Percentiles rank a stretch among this genome's conserved stretches.
phyloP scores from a whole-genome alignment of 2,329 filamentous ascomycete genomes.

The Chaetomium olivaceum region DNA sequence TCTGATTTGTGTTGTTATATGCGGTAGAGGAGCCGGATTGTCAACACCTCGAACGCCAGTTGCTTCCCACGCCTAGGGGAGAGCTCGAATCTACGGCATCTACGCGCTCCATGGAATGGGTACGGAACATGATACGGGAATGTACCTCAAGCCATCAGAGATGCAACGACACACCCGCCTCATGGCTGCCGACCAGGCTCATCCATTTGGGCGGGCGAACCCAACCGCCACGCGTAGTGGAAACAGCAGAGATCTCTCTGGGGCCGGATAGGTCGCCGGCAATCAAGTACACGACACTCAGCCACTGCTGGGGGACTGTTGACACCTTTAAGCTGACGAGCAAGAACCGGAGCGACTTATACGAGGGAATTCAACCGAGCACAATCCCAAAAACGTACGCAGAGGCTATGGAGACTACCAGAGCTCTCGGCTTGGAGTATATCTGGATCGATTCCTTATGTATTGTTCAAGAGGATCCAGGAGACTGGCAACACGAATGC shows the following conservation, averaged over 20 bases:
- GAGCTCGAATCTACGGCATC: not conserved
- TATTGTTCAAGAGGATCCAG: not conserved
- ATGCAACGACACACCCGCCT: not conserved
- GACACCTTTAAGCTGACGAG: not conserved
- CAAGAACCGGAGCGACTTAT: not conserved
- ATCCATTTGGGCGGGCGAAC: not conserved
- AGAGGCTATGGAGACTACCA: not conserved
- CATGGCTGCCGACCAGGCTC: not conserved
- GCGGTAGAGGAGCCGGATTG: not conserved
- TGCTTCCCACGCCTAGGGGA: not conserved
- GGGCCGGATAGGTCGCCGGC: not conserved
- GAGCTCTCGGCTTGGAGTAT: not conserved
- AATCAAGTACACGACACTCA: not conserved
- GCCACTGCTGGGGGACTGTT: not conserved
- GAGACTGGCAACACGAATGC: constrained; percentile 1
- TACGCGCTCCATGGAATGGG: not conserved
- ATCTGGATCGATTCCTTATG: not conserved
- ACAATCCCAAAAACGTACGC: not conserved
- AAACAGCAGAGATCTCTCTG: not conserved
- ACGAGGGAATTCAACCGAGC: not conserved
- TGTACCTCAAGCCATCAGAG: not conserved
- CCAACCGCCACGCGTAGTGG: not conserved
- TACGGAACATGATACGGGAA: not conserved
- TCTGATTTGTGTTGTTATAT: not conserved
- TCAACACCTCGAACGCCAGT: too few species aligned